Base-by-base conservation (phyloP, 805 yeast genomes). In the Grigorovia jiainica region DNA sequence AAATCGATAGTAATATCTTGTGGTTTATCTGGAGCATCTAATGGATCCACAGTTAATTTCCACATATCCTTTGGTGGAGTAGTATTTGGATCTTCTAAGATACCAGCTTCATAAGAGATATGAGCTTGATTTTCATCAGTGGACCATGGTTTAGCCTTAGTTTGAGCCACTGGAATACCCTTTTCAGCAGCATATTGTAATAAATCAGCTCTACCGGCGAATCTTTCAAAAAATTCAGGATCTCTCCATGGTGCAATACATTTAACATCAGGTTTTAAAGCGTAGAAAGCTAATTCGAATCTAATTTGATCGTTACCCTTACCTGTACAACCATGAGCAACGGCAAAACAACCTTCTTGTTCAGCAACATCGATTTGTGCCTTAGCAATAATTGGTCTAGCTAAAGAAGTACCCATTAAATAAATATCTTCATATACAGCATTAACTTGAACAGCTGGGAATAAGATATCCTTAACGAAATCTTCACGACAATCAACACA, bases 21-120 rank as follows among this genome's bases (percentile, higher is more conserved):
- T 57, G 97, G 97, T 39, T 71, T 70, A 48, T 85, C 79, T 59
- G 98, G 98, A 43, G 98, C 97, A 61, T 90, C 97, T 33, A 71
- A 63, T 57, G 98, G 97, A 68, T 90, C 98, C 47, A 83, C 86
- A 34, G 96, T 92, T 64, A 92, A 78, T 72, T 92, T 92, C 98
- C 98, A 92, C 98, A 92, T 92, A 67, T 92, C 98, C 73, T 89
- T 90, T 70, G 98, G 98, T 51, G 98, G 98, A 41, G 98, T 92
- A 55, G 90, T 80, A 67, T 92, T 85, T 62, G 99, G 99, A 71
- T 92, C 95, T 72, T 92, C 99, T 60, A 92, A 78, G 54, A 92
- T 92, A 70, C 99, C 99, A 50, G 99, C 99, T 75, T 92, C 99
- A 66, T 85, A 92, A 32, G 97, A 90, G 66, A 92, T 92, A 70